Evolutionary conservation across 306 rosid species (phyloP).

Genomic region (Cyclanthera cordifolia): DNA sequence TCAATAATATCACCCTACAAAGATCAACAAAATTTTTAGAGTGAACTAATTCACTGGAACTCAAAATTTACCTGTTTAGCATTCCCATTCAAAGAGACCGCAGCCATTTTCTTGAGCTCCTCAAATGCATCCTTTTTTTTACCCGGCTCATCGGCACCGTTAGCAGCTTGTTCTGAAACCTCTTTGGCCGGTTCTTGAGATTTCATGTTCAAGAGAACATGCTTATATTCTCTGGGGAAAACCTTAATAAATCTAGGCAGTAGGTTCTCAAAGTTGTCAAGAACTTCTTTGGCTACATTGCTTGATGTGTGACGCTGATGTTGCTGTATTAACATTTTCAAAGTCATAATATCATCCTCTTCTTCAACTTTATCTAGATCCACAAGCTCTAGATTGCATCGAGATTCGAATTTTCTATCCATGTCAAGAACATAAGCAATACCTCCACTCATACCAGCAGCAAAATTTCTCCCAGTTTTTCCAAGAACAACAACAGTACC

Average conservation of each 20-base stretch:
- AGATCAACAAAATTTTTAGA: background rate
- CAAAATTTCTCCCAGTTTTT: slow-evolving; percentile 89
- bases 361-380: slow-evolving; percentile 83
- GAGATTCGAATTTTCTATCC: slow-evolving; percentile 52
- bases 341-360: slow-evolving; percentile 61
- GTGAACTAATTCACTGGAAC: background rate
- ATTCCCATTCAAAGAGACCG: slow-evolving; percentile 53
- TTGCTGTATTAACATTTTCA: slow-evolving; percentile 86
- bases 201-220: slow-evolving; percentile 53
- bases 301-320: slow-evolving; percentile 93
- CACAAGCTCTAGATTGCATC: slow-evolving; percentile 86
- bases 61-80: slow-evolving; percentile 35
- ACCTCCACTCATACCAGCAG: slow-evolving; percentile 99
- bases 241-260: slow-evolving; percentile 82
- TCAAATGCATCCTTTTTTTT: slow-evolving; percentile 80
- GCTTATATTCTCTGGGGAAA: slow-evolving; percentile 84
- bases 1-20: background rate
- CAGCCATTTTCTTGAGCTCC: slow-evolving; percentile 81
- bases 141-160: no score
- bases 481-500: slow-evolving; percentile 94
- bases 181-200: slow-evolving; percentile 38
- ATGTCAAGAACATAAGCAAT: slow-evolving; percentile 72
- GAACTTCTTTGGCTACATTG: slow-evolving; percentile 65
- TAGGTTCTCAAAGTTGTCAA: slow-evolving; percentile 55
- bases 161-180: slow-evolving; percentile 23